Conservation (phyloP, 2,329 filamentous ascomycete species). For the Colletotrichum sp. region DNA sequence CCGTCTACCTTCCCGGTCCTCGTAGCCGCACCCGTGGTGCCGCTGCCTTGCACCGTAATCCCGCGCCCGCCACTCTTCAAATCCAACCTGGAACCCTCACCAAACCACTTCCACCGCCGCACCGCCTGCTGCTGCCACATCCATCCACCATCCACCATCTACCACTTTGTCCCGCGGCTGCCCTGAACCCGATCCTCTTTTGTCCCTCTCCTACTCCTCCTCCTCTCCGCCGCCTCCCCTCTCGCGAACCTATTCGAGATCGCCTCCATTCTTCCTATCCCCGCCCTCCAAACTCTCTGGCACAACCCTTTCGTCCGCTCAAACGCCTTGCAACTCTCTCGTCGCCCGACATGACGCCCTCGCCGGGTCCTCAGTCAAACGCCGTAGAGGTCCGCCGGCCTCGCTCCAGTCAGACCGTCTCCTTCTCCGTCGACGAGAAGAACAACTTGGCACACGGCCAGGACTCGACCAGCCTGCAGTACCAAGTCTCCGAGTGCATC, state of each 20-base stretch:
- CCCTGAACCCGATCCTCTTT: neutral
- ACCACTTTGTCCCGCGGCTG: neutral
- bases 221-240: neutral
- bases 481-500: conserved; percentile 68
- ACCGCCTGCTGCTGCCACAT: neutral
- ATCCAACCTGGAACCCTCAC: conserved; percentile 8
- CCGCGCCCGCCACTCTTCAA: conserved; percentile 14
- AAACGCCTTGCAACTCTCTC: neutral
- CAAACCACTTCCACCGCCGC: neutral
- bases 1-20: neutral
- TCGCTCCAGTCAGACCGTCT: conserved; percentile 47
- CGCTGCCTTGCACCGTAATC: neutral
- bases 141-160: neutral
- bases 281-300: neutral
- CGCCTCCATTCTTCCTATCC: neutral
- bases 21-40: neutral
- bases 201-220: neutral
- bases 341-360: conserved; percentile 40
- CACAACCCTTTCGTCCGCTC: neutral
- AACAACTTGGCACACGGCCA: conserved; percentile 33
- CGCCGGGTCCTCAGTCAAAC: conserved; percentile 31
- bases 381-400: conserved; percentile 29
- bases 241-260: neutral
- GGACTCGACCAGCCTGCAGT: conserved; percentile 47
- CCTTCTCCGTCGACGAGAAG: conserved; percentile 51